Evolutionary conservation across 2,329 filamentous ascomycete genomes (phyloP).

Genomic region (Alternaria gaisen): DNA sequence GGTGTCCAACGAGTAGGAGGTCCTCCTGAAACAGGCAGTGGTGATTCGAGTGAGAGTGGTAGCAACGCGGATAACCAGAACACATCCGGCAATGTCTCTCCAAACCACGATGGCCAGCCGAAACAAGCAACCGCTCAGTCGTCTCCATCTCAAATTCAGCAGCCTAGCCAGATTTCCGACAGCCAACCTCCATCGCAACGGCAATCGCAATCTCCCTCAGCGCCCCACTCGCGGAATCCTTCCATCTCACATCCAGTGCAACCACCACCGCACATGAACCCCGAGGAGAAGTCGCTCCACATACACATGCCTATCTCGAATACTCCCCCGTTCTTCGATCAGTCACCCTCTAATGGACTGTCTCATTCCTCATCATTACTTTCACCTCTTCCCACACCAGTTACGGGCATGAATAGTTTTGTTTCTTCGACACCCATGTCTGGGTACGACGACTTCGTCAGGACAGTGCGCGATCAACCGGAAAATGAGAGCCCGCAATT

Average conservation of each 20-base stretch:
- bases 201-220: conserved; percentile 46
- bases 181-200: conserved; percentile 31
- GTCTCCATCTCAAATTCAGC: conserved; percentile 32
- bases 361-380: conserved; percentile 42
- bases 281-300: conserved; percentile 45
- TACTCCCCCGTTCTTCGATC: conserved; percentile 54
- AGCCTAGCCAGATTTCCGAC: conserved; percentile 24
- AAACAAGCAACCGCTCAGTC: conserved; percentile 36
- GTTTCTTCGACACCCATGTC: conserved; percentile 57
- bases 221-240: conserved; percentile 42
- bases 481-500: conserved; percentile 57
- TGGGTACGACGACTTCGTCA: conserved; percentile 57
- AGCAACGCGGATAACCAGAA: conserved; percentile 43
- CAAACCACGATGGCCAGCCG: conserved; percentile 36
- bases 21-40: conserved; percentile 39
- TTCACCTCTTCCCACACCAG: conserved; percentile 51
- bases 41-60: conserved; percentile 46
- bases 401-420: conserved; percentile 52
- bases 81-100: conserved; percentile 47
- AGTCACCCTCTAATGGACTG: conserved; percentile 48
- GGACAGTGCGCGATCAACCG: conserved; percentile 51
- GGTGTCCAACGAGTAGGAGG: conserved; percentile 43
- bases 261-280: conserved; percentile 39
- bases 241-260: conserved; percentile 46
- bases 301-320: conserved; percentile 39